phyloP scores from a whole-genome alignment of 2,329 filamentous ascomycete species.

The Purpureocillium lavendulum region DNA sequence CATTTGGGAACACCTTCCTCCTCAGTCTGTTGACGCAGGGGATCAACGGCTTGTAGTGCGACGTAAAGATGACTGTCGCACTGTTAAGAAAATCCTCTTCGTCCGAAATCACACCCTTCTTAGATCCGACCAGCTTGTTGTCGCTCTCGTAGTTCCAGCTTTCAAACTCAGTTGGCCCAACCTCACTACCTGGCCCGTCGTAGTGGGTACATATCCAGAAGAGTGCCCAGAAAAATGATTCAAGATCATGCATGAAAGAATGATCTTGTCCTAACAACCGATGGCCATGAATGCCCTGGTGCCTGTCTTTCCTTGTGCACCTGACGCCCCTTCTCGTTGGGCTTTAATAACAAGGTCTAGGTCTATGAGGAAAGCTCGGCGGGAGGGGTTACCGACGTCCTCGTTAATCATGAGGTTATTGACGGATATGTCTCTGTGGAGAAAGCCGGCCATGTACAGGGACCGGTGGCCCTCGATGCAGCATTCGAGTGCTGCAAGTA shows the following conservation, averaged over 20 bases:
- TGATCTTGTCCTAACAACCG: conserved; percentile 30
- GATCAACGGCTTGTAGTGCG: conserved; percentile 19
- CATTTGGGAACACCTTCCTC: conserved; percentile 19
- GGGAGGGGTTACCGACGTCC: conserved; percentile 24
- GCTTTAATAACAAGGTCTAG: conserved; percentile 26
- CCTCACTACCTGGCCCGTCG: conserved; percentile 13
- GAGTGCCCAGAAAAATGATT: conserved; percentile 38
- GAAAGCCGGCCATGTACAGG: conserved; percentile 23
- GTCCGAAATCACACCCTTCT: conserved; percentile 3
- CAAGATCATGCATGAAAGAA: conserved; percentile 34
- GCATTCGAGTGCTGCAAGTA: conserved; percentile 25
- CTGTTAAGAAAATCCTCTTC: conserved; percentile 16
- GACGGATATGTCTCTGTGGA: conserved; percentile 32
- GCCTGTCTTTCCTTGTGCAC: conserved; percentile 29
- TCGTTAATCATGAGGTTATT: conserved; percentile 33
- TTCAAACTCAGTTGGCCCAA: conserved; percentile 4
- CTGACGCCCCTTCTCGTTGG: conserved; percentile 18
- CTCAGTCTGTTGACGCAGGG: conserved; percentile 22
- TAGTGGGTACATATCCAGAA: conserved; percentile 36
- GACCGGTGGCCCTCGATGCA: conserved; percentile 28
- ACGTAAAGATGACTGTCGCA: conserved; percentile 13
- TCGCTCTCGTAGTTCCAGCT: conserved; percentile 9
- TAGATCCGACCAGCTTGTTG: neutral
- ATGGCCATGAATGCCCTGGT: conserved; percentile 35
- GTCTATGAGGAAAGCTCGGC: conserved; percentile 29